Evolutionary conservation across 176 grass and related monocot genomes (phyloP).

Genomic region (Triticum urartu): DNA sequence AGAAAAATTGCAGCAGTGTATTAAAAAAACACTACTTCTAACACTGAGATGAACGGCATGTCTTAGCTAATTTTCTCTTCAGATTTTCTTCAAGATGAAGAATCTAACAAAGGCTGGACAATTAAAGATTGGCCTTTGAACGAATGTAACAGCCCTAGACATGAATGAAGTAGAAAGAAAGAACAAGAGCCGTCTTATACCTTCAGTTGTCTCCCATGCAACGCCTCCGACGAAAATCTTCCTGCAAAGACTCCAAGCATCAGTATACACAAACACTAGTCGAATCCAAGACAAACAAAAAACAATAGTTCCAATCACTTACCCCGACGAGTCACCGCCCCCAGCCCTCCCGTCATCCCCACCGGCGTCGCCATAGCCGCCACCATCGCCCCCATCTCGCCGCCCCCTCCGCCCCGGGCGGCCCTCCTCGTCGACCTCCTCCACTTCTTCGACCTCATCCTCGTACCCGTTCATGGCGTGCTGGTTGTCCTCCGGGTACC

Average conservation of each 20-base stretch:
- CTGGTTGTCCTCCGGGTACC: conserved; percentile 58
- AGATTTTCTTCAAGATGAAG: neutral
- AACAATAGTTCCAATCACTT: conserved; percentile 17
- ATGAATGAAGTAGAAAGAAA: neutral
- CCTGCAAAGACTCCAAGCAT: conserved; percentile 35
- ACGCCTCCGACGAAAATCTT: conserved; percentile 87
- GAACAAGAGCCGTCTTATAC: neutral
- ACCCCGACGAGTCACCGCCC: conserved; percentile 56
- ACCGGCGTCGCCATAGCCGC: conserved; percentile 14
- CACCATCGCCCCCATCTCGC: conserved; percentile 29
- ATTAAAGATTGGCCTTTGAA: neutral
- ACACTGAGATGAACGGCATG: neutral
- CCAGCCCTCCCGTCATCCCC: conserved; percentile 48
- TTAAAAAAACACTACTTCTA: neutral
- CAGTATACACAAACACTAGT: neutral
- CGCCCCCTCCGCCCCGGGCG: conserved; percentile 30
- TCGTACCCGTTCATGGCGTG: conserved; percentile 52
- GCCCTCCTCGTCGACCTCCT: conserved; percentile 56
- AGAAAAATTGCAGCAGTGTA: neutral
- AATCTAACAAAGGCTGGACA: neutral
- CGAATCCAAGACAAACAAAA: neutral
- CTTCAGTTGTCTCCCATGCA: conserved; percentile 79
- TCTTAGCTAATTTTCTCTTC: neutral
- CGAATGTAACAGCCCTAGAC: neutral
- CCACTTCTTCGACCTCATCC: conserved; percentile 44